These are phyloP conservation scores for Jamesozyma hellenica DNA, from an alignment of 805 yeast genomes.

Conservation along the genomic window DNA sequence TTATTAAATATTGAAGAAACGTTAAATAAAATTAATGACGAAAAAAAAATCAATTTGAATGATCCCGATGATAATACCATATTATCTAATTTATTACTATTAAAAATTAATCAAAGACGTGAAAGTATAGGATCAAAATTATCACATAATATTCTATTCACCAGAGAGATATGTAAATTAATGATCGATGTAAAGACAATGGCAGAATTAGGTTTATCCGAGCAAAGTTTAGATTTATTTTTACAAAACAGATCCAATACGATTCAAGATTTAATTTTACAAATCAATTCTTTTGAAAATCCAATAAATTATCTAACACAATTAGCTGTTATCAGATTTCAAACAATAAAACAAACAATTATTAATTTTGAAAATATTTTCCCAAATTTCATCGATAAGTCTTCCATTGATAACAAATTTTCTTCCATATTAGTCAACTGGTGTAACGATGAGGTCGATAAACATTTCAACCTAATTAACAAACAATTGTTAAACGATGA, in stretches of 20 bases:
- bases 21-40: constrained; percentile 8
- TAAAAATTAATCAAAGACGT: constrained; percentile 28
- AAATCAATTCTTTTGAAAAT: constrained; percentile 38
- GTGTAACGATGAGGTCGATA: constrained; percentile 56
- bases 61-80: constrained; percentile 13
- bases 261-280: constrained; percentile 39
- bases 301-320: constrained; percentile 55
- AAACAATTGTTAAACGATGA: constrained; percentile 60
- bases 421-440: constrained; percentile 65
- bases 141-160: constrained; percentile 27
- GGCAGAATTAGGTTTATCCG: constrained; percentile 34
- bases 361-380: constrained; percentile 44
- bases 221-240: constrained; percentile 40
- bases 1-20: constrained; percentile 29
- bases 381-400: constrained; percentile 15
- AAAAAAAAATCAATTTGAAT: constrained; percentile 10
- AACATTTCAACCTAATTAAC: constrained; percentile 48
- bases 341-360: constrained; percentile 49
- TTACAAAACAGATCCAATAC: constrained; percentile 39
- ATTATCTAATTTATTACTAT: constrained; percentile 26
- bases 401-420: constrained; percentile 21
- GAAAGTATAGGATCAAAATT: constrained; percentile 28
- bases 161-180: constrained; percentile 22
- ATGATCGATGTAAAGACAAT: constrained; percentile 25
- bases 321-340: constrained; percentile 52